Evolutionary conservation across 176 grass and related monocot species (phyloP).

Genomic region (Poa annua): DNA sequence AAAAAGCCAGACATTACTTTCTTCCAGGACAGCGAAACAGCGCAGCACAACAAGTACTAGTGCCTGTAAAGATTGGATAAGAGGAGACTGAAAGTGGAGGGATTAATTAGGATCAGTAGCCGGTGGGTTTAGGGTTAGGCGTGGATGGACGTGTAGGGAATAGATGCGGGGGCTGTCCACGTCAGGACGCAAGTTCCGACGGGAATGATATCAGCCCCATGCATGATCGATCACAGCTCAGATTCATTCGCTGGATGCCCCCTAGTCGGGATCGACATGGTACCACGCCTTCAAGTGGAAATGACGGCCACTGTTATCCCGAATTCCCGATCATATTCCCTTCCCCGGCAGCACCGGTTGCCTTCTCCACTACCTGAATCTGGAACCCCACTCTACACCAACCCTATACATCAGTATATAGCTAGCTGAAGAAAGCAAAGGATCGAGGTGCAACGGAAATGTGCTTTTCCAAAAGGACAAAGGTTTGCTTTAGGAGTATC

Average conservation of each 20-base stretch:
- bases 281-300: slow-evolving; percentile 43
- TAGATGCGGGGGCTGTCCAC: slow-evolving; percentile 39
- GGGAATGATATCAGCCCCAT: slow-evolving; percentile 41
- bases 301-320: slow-evolving; percentile 43
- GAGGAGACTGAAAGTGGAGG: background rate
- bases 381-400: slow-evolving; percentile 30
- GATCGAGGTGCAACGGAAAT: background rate
- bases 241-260: slow-evolving; percentile 45
- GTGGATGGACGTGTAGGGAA: slow-evolving; percentile 34
- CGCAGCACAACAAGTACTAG: background rate
- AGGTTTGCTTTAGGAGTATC: slow-evolving; percentile 34
- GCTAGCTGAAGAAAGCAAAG: background rate
- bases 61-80: background rate
- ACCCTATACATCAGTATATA: background rate
- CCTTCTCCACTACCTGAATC: slow-evolving; percentile 32
- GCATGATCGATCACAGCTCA: slow-evolving; percentile 42
- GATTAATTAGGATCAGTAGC: background rate
- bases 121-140: slow-evolving; percentile 22
- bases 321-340: slow-evolving; percentile 14
- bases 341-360: background rate
- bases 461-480: slow-evolving; percentile 63
- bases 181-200: slow-evolving; percentile 51
- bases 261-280: slow-evolving; percentile 47
- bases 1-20: background rate
- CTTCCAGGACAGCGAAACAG: background rate